A percentile compares a stretch with the other conserved stretches of the same genome.
Evolutionary conservation across 257 asterid genomes (phyloP).

Genomic region (Solanum pimpinellifolium): DNA sequence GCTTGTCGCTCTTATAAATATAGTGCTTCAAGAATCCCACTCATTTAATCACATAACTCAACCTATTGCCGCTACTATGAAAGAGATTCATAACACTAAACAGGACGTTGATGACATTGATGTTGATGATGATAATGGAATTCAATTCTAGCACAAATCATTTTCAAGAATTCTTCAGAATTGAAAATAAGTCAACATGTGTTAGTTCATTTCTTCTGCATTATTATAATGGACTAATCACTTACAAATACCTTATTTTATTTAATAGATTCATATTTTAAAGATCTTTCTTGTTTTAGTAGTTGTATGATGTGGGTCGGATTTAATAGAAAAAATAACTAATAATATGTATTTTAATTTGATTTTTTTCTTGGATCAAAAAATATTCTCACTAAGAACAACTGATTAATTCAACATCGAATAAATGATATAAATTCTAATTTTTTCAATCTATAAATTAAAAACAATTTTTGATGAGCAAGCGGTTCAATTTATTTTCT

Average conservation of each 20-base stretch:
- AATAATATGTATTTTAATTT: no score
- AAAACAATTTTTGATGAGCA: no score
- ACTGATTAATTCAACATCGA: neutral
- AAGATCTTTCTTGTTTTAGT: neutral
- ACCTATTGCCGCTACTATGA: neutral
- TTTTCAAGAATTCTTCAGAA: neutral
- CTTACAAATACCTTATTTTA: neutral
- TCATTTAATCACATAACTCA: neutral
- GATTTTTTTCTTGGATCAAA: no score
- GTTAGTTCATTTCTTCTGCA: neutral
- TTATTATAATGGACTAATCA: neutral
- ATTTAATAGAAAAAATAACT: no score
- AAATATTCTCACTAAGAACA: neutral
- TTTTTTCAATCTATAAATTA: no score
- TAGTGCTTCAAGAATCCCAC: no score
- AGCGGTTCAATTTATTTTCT: neutral
- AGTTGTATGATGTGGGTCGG: no score
- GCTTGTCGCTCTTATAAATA: no score
- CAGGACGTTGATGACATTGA: neutral
- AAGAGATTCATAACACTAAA: neutral
- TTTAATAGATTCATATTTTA: neutral
- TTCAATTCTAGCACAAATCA: neutral
- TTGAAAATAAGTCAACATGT: neutral
- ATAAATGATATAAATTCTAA: neutral
- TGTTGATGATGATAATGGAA: neutral